phyloP scores from a whole-genome alignment of 768 basidiomycete species.

The Suillus weaverae region DNA sequence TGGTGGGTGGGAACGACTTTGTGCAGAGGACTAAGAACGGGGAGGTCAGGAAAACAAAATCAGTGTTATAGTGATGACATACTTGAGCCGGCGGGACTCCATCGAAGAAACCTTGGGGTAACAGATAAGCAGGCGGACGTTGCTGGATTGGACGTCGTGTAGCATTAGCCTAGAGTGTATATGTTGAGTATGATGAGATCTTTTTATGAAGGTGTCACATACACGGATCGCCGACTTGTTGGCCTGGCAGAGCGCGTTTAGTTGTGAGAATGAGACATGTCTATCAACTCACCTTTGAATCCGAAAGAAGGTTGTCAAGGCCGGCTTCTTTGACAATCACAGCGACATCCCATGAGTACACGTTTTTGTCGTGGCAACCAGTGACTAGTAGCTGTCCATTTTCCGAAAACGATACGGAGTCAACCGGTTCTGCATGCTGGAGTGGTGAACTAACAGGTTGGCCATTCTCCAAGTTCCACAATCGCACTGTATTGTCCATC shows the following conservation, averaged over 20 bases:
- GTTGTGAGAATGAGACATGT: background rate
- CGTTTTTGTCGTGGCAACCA: background rate
- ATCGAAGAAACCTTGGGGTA: background rate
- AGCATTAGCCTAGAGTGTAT: background rate
- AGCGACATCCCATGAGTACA: background rate
- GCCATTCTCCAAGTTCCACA: background rate
- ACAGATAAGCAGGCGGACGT: background rate
- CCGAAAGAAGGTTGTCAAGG: background rate
- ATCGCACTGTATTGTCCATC: background rate
- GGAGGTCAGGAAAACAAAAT: background rate
- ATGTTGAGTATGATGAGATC: background rate
- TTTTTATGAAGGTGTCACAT: background rate
- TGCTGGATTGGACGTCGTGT: background rate
- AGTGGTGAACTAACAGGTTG: background rate
- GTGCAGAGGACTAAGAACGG: background rate
- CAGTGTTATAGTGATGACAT: background rate
- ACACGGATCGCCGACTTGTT: background rate
- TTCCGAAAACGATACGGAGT: background rate
- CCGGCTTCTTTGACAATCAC: background rate
- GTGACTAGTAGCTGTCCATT: background rate
- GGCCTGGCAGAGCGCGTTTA: background rate
- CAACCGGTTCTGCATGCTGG: background rate
- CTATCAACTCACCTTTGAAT: background rate
- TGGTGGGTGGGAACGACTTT: background rate
- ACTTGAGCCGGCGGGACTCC: background rate